These are phyloP conservation scores for Daedaleopsis sinensis DNA, from an alignment of 768 basidiomycete genomes.

Conservation along the genomic window DNA sequence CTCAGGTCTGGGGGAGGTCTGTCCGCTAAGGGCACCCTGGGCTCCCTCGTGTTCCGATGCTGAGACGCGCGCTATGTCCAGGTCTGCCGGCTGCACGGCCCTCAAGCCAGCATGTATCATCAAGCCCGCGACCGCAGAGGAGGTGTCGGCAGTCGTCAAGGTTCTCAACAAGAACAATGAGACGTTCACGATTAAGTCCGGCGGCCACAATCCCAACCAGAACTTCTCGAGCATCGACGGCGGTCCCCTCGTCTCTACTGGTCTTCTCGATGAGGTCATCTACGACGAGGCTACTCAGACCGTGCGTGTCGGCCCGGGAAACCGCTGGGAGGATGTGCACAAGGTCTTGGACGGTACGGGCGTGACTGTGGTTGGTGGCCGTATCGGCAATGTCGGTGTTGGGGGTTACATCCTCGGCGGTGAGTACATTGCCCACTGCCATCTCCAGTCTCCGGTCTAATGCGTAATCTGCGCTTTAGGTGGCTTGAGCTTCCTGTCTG, in stretches of 20 bases:
- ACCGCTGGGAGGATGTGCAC: background rate
- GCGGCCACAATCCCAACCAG: background rate
- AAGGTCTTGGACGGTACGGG: background rate
- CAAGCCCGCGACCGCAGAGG: background rate
- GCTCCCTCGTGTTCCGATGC: background rate
- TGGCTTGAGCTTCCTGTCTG: background rate
- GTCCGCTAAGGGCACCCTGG: background rate
- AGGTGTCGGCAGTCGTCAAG: background rate
- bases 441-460: background rate
- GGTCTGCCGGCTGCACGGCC: background rate
- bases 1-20: background rate
- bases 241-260: background rate
- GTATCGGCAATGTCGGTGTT: background rate
- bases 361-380: slow-evolving; percentile 1
- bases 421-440: background rate
- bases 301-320: background rate
- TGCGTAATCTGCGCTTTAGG: background rate
- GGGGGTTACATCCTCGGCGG: slow-evolving; percentile 2
- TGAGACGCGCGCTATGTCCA: background rate
- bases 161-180: background rate
- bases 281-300: background rate
- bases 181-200: background rate
- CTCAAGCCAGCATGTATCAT: background rate
- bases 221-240: background rate
- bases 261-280: background rate